Percentiles rank a stretch among this genome's conserved stretches.
Evolutionary conservation across 192 early-diverging fungal species (phyloP).

Genomic region (Gorgonomyces haynaldii): DNA sequence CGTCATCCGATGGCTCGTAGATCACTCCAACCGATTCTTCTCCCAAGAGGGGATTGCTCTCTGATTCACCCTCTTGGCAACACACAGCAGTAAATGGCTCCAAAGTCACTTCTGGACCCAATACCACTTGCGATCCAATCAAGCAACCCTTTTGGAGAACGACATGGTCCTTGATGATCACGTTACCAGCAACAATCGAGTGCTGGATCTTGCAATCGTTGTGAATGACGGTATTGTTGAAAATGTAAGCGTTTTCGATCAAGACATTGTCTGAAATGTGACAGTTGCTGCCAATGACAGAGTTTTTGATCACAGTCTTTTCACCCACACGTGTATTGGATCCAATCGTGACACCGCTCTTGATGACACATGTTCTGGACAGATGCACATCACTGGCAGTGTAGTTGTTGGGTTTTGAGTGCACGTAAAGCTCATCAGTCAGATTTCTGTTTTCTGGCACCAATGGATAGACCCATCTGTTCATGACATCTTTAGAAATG

Average conservation of each 20-base stretch:
- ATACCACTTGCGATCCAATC: constrained; percentile 41
- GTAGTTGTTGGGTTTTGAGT: constrained; percentile 72
- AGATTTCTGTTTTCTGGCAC: constrained; percentile 79
- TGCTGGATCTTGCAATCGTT: constrained; percentile 52
- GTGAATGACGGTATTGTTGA: constrained; percentile 62
- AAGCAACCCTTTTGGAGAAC: constrained; percentile 64
- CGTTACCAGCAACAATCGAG: constrained; percentile 68
- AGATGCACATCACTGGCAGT: constrained; percentile 65
- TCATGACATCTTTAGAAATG: constrained; percentile 74
- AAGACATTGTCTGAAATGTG: constrained; percentile 59
- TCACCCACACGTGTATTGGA: constrained; percentile 62
- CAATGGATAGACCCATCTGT: constrained; percentile 88
- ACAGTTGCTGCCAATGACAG: constrained; percentile 77
- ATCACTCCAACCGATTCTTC: constrained; percentile 11
- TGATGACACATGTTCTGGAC: constrained; percentile 50
- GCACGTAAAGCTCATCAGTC: constrained; percentile 55
- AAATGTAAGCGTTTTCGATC: constrained; percentile 76
- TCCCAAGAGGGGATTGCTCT: constrained; percentile 5
- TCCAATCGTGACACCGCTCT: constrained; percentile 76
- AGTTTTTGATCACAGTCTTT: constrained; percentile 54
- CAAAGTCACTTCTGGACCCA: constrained; percentile 65
- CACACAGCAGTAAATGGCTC: constrained; percentile 53
- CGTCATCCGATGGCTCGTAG: constrained; percentile 35
- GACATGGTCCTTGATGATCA: constrained; percentile 51
- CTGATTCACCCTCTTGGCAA: constrained; percentile 29